phyloP scores from a whole-genome alignment of 768 basidiomycete species.

The Xerocomellus chrysenteron region DNA sequence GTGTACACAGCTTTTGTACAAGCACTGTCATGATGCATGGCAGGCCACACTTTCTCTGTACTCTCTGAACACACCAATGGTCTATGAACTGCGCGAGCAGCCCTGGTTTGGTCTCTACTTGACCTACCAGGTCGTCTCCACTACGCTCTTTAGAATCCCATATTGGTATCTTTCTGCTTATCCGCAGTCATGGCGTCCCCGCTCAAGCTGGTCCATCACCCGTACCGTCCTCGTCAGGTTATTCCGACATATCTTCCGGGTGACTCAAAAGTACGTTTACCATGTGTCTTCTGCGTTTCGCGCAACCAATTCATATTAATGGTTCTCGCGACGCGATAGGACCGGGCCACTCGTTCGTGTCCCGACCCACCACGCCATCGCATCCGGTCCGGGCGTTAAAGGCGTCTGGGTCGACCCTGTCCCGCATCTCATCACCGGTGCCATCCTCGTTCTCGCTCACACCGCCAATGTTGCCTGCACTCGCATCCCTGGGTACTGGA shows the following conservation, averaged over 20 bases:
- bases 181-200: conserved; percentile 23
- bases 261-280: conserved; percentile 23
- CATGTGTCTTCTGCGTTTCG: neutral
- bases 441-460: conserved; percentile 29
- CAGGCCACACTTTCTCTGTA: too few relatives aligned
- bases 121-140: conserved; percentile 21
- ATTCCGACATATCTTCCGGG: conserved; percentile 16
- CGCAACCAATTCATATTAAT: neutral
- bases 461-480: conserved; percentile 27
- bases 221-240: conserved; percentile 20
- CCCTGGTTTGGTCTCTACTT: conserved; percentile 19
- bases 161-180: conserved; percentile 24
- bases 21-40: too few relatives aligned
- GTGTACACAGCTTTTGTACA: too few relatives aligned
- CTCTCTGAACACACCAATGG: neutral
- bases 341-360: conserved; percentile 18
- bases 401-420: conserved; percentile 37
- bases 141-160: conserved; percentile 21
- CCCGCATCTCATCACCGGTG: conserved; percentile 33
- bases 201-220: conserved; percentile 23
- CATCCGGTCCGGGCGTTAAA: conserved; percentile 22
- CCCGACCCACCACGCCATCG: conserved; percentile 22
- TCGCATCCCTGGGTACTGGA: conserved; percentile 39
- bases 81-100: conserved; percentile 6
- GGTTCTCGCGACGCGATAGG: conserved; percentile 1